phyloP scores from a whole-genome alignment of 2,329 filamentous ascomycete species.

The Verticillium isaacii region DNA sequence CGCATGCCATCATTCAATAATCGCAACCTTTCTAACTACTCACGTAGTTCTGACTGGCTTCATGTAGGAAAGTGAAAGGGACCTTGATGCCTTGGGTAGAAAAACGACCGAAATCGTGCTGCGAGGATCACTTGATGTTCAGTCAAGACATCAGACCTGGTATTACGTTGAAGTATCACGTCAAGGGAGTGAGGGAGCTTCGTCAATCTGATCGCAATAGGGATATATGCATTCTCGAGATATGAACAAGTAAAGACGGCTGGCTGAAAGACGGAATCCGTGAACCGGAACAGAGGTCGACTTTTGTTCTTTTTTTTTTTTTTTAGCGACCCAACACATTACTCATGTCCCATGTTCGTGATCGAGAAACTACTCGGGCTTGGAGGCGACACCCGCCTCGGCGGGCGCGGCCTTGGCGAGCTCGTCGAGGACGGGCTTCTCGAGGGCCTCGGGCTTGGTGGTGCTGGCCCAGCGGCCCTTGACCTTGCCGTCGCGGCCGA shows the following conservation, averaged over 20 bases:
- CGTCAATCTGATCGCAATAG: background rate
- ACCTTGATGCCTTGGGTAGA: no score
- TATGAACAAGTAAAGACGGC: background rate
- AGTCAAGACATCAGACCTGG: background rate
- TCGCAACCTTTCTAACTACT: no score
- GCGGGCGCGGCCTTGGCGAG: conserved; percentile 42
- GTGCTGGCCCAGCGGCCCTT: conserved; percentile 82
- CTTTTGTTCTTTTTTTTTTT: background rate
- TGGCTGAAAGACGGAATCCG: background rate
- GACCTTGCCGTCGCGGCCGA: conserved; percentile 81
- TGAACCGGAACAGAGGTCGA: background rate
- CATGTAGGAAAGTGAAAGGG: no score
- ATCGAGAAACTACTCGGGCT: background rate
- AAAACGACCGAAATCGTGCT: no score
- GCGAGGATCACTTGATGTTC: background rate
- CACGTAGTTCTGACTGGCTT: no score
- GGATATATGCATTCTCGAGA: background rate
- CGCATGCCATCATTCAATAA: no score
- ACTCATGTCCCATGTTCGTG: background rate
- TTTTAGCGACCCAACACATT: background rate
- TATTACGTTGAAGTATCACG: background rate
- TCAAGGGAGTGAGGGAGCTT: background rate
- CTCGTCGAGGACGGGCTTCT: conserved; percentile 71
- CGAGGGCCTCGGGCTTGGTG: conserved; percentile 78
- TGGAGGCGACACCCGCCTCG: background rate